A percentile compares a stretch with the other conserved stretches of the same genome.
Evolutionary conservation across 164 flowering plant species (phyloP).

Genomic region (Pachysandra terminalis): DNA sequence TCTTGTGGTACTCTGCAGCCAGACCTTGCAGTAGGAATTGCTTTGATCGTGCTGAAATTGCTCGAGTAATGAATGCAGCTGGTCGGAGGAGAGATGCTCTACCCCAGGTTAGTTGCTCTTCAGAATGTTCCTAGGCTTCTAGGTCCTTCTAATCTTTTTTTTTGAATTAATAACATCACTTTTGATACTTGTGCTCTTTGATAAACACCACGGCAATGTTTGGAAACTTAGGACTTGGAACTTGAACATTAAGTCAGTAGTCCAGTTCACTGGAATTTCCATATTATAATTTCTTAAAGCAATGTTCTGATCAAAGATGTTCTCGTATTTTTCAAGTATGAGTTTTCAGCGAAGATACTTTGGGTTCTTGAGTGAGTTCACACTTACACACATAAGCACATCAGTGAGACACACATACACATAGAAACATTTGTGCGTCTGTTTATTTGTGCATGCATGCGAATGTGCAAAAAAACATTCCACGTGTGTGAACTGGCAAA

Average conservation of each 20-base stretch:
- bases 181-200: neutral
- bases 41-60: slow-evolving; percentile 97
- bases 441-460: no score
- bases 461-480: no score
- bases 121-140: neutral
- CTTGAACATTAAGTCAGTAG: neutral
- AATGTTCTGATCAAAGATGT: neutral
- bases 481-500: no score
- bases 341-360: neutral
- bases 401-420: no score
- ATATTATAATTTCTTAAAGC: neutral
- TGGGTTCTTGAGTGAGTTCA: neutral
- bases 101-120: slow-evolving; percentile 63
- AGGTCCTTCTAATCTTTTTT: neutral
- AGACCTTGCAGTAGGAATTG: slow-evolving; percentile 91
- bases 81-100: slow-evolving; percentile 89
- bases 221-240: neutral
- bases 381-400: no score
- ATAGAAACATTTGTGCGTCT: no score
- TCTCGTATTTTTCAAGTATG: neutral
- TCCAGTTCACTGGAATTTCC: neutral
- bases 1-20: slow-evolving; percentile 98
- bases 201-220: neutral
- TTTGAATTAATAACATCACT: neutral
- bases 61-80: slow-evolving; percentile 97